phyloP scores from a whole-genome alignment of 23 red algal genomes.

The Gracilaria vermiculophylla region DNA sequence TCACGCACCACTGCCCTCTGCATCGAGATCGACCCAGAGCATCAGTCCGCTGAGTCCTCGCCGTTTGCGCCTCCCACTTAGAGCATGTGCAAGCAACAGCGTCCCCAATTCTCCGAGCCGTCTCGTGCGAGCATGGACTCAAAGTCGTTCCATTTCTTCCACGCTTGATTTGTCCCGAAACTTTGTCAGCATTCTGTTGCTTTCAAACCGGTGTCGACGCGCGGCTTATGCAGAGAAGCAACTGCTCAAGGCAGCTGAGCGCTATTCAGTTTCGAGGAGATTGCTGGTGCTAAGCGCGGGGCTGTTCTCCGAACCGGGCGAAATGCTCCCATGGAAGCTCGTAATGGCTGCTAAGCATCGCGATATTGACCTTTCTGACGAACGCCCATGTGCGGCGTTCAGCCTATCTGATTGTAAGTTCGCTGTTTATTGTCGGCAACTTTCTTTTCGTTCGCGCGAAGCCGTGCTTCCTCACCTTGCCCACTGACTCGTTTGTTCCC shows the following conservation, averaged over 20 bases:
- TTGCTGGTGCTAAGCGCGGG: conserved; percentile 53
- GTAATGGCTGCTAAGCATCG: conserved; percentile 8
- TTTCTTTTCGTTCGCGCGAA: too few relatives aligned
- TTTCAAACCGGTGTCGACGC: conserved; percentile 41
- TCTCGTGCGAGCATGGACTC: conserved; percentile 32
- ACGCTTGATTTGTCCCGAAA: conserved; percentile 20
- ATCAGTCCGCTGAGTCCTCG: neutral
- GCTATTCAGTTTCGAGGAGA: conserved; percentile 37
- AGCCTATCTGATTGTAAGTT: conserved; percentile 51
- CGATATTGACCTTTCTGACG: conserved; percentile 47
- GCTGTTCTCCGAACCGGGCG: conserved; percentile 35
- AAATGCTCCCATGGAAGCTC: conserved; percentile 21
- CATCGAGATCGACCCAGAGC: neutral
- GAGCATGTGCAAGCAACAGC: neutral
- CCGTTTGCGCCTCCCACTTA: neutral
- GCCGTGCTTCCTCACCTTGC: too few relatives aligned
- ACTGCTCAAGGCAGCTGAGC: conserved; percentile 9
- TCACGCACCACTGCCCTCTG: neutral
- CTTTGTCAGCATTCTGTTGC: conserved; percentile 39
- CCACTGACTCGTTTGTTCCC: neutral
- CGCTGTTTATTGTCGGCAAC: too few relatives aligned
- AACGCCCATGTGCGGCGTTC: conserved; percentile 52
- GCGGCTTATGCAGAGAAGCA: conserved; percentile 58
- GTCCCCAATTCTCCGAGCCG: conserved; percentile 37
- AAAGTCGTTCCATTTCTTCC: conserved; percentile 41